Percentiles rank a stretch among this genome's conserved stretches.
Conservation (phyloP, 2,329 filamentous ascomycete species). For the Chaetomium sp. region DNA sequence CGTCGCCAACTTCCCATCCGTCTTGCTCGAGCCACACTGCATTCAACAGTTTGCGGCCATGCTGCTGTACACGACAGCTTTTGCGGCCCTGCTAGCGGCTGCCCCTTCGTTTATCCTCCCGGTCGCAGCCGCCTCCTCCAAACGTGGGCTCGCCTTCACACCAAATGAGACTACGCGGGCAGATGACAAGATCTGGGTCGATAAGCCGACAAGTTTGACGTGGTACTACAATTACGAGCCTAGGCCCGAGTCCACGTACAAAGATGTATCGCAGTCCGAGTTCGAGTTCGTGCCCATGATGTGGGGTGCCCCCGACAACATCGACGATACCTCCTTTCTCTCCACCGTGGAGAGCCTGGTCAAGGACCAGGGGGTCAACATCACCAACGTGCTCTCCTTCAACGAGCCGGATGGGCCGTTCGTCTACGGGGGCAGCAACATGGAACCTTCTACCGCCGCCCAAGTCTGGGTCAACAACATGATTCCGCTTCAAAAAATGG, state of each 20-base stretch:
- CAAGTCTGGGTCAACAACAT: slow-evolving; percentile 71
- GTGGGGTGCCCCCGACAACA: slow-evolving; percentile 61
- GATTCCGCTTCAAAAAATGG: slow-evolving; percentile 65
- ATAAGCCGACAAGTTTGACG: slow-evolving; percentile 60
- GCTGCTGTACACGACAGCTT: slow-evolving; percentile 19
- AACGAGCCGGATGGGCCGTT: slow-evolving; percentile 72
- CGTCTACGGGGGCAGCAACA: slow-evolving; percentile 61
- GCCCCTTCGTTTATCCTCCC: slow-evolving; percentile 25
- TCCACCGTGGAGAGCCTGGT: slow-evolving; percentile 60
- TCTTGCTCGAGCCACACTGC: background rate
- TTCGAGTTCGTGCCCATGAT: slow-evolving; percentile 83
- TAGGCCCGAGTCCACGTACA: slow-evolving; percentile 57
- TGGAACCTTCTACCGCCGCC: slow-evolving; percentile 64
- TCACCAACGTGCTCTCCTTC: slow-evolving; percentile 71
- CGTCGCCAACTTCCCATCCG: background rate
- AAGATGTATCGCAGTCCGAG: slow-evolving; percentile 50
- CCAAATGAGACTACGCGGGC: slow-evolving; percentile 54
- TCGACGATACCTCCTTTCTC: slow-evolving; percentile 62
- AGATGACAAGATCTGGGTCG: slow-evolving; percentile 69
- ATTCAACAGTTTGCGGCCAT: background rate
- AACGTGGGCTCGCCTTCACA: slow-evolving; percentile 74
- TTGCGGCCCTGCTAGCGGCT: slow-evolving; percentile 20
- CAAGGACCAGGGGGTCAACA: slow-evolving; percentile 53
- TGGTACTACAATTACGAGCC: slow-evolving; percentile 85
- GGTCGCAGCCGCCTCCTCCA: slow-evolving; percentile 49